Evolutionary conservation across 1,139 yeast genomes (phyloP), one percentile per base, ranked within the genome.

Genomic region (Geotrichum cucujoidarum): DNA sequence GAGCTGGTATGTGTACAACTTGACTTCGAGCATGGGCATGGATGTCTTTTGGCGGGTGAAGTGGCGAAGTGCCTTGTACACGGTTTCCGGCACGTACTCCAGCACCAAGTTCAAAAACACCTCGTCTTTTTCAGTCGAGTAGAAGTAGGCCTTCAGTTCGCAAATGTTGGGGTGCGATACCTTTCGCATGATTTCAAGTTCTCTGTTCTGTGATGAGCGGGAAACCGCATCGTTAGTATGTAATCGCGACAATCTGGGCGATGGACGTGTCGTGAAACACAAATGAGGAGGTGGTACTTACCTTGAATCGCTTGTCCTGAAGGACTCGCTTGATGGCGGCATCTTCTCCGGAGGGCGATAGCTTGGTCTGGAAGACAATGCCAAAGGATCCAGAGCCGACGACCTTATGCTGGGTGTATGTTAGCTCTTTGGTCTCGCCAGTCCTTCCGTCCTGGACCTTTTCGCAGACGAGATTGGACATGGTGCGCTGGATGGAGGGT

Each of bases 371-470:
- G 64, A 88, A 89, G 25, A 92, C 98, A 30, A 89, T 92, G 4
- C 98, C 98, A 71, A 92, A 92, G 18, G 97, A 89, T 14, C 98
- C 98, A 67, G 88, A 95, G 16, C 98, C 98, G 45, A 90, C 95
- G 75, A 90, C 90, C 60, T 86, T 81, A 50, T 80, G 77, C 62
- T 82, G 87, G 29, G 87, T 78, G 69, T 83, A 85, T 53, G 77
- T 77, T 51, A 86, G 73, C 48, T 76, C 76, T 50, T 74, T 74
- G 34, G 73, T 61, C 56, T 79, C 82, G 51, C 86, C 90, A 17
- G 84, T 78, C 60, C 76, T 81, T 45, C 94, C 92, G 60, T 83
- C 84, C 60, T 77, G 80, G 53, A 83, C 95, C 53, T 77, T 79
- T 64, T 84, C 90, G 44, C 81, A 75, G 45, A 83, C 74, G 50